Evolutionary conservation across 2,329 filamentous ascomycete species (phyloP), one percentile per base, ranked within the genome.

Genomic region (Diaporthe sp.): DNA sequence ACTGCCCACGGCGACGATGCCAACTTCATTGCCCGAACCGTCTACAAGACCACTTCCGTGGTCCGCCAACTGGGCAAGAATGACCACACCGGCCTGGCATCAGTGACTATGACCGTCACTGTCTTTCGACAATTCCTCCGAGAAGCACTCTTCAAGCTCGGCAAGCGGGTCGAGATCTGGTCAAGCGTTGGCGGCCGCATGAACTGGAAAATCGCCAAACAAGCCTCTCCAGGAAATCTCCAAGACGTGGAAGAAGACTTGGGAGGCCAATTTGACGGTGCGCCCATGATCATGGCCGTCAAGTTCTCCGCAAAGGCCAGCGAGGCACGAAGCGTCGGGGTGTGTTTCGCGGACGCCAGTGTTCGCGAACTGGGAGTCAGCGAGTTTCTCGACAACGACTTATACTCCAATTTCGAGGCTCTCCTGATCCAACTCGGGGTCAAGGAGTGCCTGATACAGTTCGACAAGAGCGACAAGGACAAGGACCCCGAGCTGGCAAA

Each of bases 341-440:
- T 99, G 7, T 98, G 97, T 85, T 99, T 99, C 82, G 97, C 97
- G 10, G 97, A 99, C 87, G 97, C 97, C 1, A 98, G 95, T 79
- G 96, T 98, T 37, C 91, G 97, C 70, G 97, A 99, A 86, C 89
- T 99, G 3, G 97, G 97, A 12, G 95, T 99, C 72, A 98, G 95
- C 87, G 97, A 99, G 82, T 99, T 99, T 79, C 90, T 98, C n/a
- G 97, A 99, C 88, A 99, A 98, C 81, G 97, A 99, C 82, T 89
- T 98, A 13, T 99, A 97, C 86, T 98, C 96, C 71, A 99, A 99
- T 83, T 97, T 99, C 79, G 97, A 99, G 85, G 95, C 96, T 4
- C 89, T 99, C 25, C 91, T 99, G 71, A 99, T 99, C 79, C 97
- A 99, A 82, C 91, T 99, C 4, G 97, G 97, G 8, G 95, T 98